A percentile compares a stretch with the other conserved stretches of the same genome.
Conservation (phyloP, 768 basidiomycete genomes). For the Boletellus sp. region DNA sequence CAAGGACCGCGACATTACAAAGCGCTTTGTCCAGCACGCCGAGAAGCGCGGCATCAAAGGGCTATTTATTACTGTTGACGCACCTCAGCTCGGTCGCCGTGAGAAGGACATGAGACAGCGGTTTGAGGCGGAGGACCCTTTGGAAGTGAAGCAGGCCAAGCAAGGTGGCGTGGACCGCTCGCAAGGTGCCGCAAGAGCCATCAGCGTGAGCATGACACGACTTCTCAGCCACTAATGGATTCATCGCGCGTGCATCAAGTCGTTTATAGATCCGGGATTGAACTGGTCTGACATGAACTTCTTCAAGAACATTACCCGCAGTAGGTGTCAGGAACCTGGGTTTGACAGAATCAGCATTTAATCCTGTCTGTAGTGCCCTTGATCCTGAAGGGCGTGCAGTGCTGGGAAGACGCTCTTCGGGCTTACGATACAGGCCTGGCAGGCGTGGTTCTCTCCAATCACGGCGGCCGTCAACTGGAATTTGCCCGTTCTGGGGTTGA, state of each 20-base stretch:
- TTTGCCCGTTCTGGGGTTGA: constrained; percentile 87
- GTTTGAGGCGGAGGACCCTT: constrained; percentile 69
- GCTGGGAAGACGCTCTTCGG: constrained; percentile 85
- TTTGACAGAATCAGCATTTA: constrained; percentile 1
- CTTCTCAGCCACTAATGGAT: not conserved
- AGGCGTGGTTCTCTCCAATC: constrained; percentile 84
- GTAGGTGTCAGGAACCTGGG: constrained; percentile 26
- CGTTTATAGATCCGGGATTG: constrained; percentile 92
- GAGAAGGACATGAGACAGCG: constrained; percentile 98
- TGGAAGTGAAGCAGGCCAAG: constrained; percentile 41
- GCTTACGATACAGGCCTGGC: constrained; percentile 75
- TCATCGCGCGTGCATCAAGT: constrained; percentile 37
- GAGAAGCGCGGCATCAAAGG: constrained; percentile 88
- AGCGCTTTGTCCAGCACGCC: constrained; percentile 85
- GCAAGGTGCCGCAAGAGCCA: constrained; percentile 92
- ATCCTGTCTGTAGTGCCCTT: constrained; percentile 65
- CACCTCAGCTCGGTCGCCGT: constrained; percentile 90
- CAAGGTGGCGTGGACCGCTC: constrained; percentile 65
- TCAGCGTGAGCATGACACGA: constrained; percentile 55
- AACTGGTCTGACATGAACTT: constrained; percentile 67
- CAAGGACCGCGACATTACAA: constrained; percentile 80
- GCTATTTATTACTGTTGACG: constrained; percentile 96
- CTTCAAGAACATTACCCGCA: constrained; percentile 76
- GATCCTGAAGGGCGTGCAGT: constrained; percentile 85
- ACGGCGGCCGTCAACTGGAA: constrained; percentile 77